Evolutionary conservation across 495 filamentous ascomycete species (phyloP).

Genomic region (Patellaria atrata): DNA sequence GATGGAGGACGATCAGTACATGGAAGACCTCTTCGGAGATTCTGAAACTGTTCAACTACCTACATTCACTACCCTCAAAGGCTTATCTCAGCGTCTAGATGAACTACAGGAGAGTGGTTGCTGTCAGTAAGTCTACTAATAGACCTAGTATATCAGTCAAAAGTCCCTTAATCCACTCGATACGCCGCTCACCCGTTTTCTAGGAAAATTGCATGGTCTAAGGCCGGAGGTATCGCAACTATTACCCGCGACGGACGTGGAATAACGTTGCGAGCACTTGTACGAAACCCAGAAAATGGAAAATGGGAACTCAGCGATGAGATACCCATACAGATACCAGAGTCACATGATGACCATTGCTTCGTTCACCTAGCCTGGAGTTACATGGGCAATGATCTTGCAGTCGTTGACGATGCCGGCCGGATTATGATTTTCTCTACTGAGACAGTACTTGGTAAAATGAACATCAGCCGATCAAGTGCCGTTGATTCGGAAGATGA

Average conservation of each 20-base stretch:
- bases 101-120: conserved; percentile 68
- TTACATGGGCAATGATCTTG: conserved; percentile 55
- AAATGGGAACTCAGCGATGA: conserved; percentile 64
- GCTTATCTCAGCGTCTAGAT: conserved; percentile 57
- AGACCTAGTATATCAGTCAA: background rate
- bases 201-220: conserved; percentile 83
- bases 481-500: conserved; percentile 53
- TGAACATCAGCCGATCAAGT: conserved; percentile 39
- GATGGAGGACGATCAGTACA: conserved; percentile 58
- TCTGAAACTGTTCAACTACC: conserved; percentile 39
- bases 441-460: conserved; percentile 49
- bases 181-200: no score
- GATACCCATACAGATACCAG: conserved; percentile 29
- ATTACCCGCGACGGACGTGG: conserved; percentile 55
- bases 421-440: conserved; percentile 55
- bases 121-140: conserved; percentile 51
- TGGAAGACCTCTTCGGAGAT: conserved; percentile 65
- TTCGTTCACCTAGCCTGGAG: conserved; percentile 72
- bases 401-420: conserved; percentile 59
- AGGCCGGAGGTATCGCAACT: conserved; percentile 70
- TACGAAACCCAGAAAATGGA: conserved; percentile 53
- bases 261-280: conserved; percentile 57
- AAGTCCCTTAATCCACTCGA: no score
- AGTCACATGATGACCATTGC: conserved; percentile 39
- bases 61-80: conserved; percentile 35